Conservation (phyloP, 148 eudicot species). For the Rhododendron henanense region DNA sequence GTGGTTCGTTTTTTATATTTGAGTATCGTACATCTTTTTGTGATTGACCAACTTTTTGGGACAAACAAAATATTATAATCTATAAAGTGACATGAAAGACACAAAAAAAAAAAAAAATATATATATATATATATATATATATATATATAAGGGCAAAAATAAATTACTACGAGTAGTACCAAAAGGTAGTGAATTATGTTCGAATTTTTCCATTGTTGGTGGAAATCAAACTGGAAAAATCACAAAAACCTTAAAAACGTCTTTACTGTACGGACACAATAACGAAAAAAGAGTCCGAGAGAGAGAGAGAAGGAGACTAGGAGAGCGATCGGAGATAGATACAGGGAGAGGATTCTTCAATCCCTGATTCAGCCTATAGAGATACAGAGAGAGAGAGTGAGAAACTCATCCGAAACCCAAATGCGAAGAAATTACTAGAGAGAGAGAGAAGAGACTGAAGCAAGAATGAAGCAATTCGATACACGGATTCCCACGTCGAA, state of each 20-base stretch:
- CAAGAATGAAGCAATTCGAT: conserved; percentile 18
- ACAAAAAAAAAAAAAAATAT: too few relatives aligned
- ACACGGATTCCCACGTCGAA: conserved; percentile 20
- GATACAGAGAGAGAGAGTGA: background rate
- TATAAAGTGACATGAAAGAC: too few relatives aligned
- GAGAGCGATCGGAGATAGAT: conserved; percentile 37
- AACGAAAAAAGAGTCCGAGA: background rate
- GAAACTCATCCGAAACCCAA: conserved; percentile 9
- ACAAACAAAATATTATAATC: too few relatives aligned
- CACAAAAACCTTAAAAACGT: background rate
- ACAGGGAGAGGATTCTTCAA: conserved; percentile 23
- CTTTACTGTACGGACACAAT: background rate
- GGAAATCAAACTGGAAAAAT: background rate
- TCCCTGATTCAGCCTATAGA: conserved; percentile 17
- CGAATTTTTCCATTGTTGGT: background rate
- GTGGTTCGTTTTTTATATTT: too few relatives aligned
- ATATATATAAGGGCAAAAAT: background rate
- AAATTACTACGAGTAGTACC: too few relatives aligned
- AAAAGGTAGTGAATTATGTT: background rate
- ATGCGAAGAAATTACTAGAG: conserved; percentile 25
- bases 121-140: too few relatives aligned
- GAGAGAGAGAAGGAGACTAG: conserved; percentile 17
- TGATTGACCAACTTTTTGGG: too few relatives aligned
- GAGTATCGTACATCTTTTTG: too few relatives aligned
- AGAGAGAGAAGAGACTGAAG: background rate